A percentile compares a stretch with the other conserved stretches of the same genome.
phyloP scores from a whole-genome alignment of 345 rosid genomes.

The Citrus maxima region DNA sequence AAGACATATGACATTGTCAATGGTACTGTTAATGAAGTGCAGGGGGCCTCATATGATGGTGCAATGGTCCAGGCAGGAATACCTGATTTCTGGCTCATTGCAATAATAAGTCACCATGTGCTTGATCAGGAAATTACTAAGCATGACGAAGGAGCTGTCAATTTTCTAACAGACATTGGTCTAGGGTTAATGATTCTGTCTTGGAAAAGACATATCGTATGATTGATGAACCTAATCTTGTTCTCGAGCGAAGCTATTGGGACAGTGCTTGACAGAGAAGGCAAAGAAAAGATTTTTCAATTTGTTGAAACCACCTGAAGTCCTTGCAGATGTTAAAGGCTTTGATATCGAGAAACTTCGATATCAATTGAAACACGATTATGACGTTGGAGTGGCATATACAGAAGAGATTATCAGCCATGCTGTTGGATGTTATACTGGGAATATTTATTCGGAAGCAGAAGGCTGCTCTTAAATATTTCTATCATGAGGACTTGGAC shows the following conservation, averaged over 20 bases:
- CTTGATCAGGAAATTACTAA: conserved; percentile 82
- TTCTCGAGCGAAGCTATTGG: conserved; percentile 88
- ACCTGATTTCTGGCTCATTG: conserved; percentile 86
- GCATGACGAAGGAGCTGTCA: conserved; percentile 89
- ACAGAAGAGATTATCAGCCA: conserved; percentile 77
- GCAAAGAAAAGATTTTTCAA: conserved; percentile 91
- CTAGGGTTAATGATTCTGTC: conserved; percentile 69
- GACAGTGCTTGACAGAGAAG: conserved; percentile 87
- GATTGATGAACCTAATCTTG: conserved; percentile 96
- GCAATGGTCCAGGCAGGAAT: conserved; percentile 73
- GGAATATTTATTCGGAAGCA: conserved; percentile 75
- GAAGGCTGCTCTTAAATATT: conserved; percentile 28
- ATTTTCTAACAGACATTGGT: conserved; percentile 83
- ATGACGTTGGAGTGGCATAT: conserved; percentile 88
- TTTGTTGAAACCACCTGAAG: conserved; percentile 92
- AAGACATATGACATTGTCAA: conserved; percentile 84
- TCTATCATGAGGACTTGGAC: no score
- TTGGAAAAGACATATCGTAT: conserved; percentile 90
- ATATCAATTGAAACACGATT: conserved; percentile 93
- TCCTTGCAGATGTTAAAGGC: conserved; percentile 90
- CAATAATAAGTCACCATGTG: conserved; percentile 90
- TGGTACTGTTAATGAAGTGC: conserved; percentile 39
- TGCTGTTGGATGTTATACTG: conserved; percentile 95
- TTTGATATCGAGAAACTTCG: conserved; percentile 88
- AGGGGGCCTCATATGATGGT: conserved; percentile 28